Evolutionary conservation across 257 asterid genomes (phyloP), one percentile per base, ranked within the genome.

Genomic region (Penstemon barbatus): DNA sequence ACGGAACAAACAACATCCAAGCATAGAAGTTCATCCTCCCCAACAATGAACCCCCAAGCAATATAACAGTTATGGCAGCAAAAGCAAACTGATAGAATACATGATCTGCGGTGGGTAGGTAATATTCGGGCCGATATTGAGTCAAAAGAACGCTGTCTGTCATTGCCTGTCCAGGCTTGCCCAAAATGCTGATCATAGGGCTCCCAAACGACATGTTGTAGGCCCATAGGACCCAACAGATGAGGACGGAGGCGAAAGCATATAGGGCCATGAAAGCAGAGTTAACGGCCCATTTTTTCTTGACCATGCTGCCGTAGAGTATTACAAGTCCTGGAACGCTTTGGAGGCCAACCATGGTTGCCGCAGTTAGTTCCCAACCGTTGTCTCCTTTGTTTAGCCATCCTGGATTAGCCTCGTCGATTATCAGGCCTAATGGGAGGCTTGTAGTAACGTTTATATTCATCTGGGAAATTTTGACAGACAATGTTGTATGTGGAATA

Each of bases 261-360:
- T 88, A 88, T 0, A 86, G 80, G 38, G 89, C 93, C 96, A 88
- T 86, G 77, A 88, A 88, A 6, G 92, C 87, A 2, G 95, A 88
- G 69, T 85, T 85, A 0, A 85, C 95, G 3, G 91, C 95, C 95
- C 91, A 87, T 68, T 87, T 87, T 12, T 85, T 87, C 79, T 87
- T 85, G 3, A 85, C 89, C 86, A 87, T 85, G 79, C 90, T 82
- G n/a, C 95, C 95, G 61, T 88, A 88, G 8, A 88, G 69, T 1
- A 88, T 82, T 3, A 88, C 84, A 0, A 88, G 87, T 43, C 95
- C 95, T 5, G 92, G 95, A 8, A 87, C 85, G 66, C 91, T 87
- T 59, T 85, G 95, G 2, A 88, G 82, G 9, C 95, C 95, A n/a
- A 88, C 95, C 86, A 88, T 75, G 57, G 95, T 37, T 1, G 90